Evolutionary conservation across 2,329 filamentous ascomycete species (phyloP), one percentile per base, ranked within the genome.

Genomic region (Rhynchosporium agropyri): DNA sequence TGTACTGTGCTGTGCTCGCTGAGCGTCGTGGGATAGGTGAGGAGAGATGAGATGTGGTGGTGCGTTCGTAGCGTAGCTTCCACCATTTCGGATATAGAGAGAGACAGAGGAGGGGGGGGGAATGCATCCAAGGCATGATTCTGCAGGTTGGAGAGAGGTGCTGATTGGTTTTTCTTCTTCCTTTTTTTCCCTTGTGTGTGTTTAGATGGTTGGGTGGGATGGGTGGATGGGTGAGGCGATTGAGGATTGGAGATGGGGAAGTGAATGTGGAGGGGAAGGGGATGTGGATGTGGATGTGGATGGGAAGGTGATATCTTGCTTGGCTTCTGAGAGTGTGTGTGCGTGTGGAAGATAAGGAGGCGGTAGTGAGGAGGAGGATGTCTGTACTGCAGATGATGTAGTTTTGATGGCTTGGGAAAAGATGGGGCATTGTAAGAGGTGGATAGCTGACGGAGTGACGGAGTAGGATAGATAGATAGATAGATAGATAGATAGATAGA

Each of bases 101-200:
- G 20, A 20, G 20, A 20, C n/a, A n/a, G n/a, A n/a, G n/a, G n/a
- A n/a, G n/a, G 12, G 43, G 26, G 46, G 60, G 58, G 40, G 46
- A 51, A 45, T 70, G 66, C 66, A 68, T 68, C 45, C 50, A 67
- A 63, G 63, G 65, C 67, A 68, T 70, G 63, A 65, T 29, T 54
- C 48, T 63, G 49, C 46, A 63, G 48, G 50, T 63, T 51, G 15
- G 38, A 38, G 38, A 28, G 29, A 40, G 31, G 8, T 46, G n/a
- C 38, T 65, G 40, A 67, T 56, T 64, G 64, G 66, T 26, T 28
- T 7, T 9, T n/a, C 40, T 15, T 43, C 7, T 4, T 4, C 7
- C 9, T 9, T 12, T 43, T n/a, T 43, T 1, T 1, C 6, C 6
- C 2, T 40, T 12, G 36, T 40, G 36, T 40, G 36, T 40, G 36